Evolutionary conservation across 148 eudicot species (phyloP).

Genomic region (Heliosperma pusillum): DNA sequence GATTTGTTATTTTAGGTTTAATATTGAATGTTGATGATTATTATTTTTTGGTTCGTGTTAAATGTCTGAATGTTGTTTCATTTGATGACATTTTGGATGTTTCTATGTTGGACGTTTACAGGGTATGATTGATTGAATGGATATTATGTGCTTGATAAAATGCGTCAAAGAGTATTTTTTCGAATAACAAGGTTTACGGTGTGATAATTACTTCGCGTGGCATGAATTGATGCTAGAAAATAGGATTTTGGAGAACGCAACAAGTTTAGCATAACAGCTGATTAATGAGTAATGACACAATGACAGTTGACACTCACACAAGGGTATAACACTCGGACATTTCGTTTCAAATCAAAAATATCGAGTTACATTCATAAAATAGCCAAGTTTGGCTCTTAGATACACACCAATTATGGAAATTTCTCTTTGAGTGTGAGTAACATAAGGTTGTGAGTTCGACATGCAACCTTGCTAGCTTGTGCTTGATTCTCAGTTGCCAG

Average conservation of each 20-base stretch:
- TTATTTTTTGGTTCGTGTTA: neutral
- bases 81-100: neutral
- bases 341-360: neutral
- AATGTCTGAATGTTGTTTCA: too few relatives aligned
- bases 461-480: neutral
- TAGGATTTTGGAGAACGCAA: neutral
- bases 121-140: too few relatives aligned
- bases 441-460: neutral
- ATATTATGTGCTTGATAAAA: constrained; percentile 19
- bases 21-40: neutral
- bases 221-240: neutral
- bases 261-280: too few relatives aligned
- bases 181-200: neutral
- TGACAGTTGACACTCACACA: too few relatives aligned
- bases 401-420: neutral
- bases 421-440: neutral
- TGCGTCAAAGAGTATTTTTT: neutral
- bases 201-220: neutral
- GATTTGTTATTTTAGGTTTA: neutral
- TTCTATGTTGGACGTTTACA: too few relatives aligned
- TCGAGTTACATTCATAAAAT: neutral
- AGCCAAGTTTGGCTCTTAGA: neutral
- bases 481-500: neutral
- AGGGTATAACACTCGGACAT: neutral
- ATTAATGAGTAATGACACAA: too few relatives aligned